Evolutionary conservation across 1,284 basidiomycete genomes (phyloP).

Genomic region (Exobasidium cylindrosporum): DNA sequence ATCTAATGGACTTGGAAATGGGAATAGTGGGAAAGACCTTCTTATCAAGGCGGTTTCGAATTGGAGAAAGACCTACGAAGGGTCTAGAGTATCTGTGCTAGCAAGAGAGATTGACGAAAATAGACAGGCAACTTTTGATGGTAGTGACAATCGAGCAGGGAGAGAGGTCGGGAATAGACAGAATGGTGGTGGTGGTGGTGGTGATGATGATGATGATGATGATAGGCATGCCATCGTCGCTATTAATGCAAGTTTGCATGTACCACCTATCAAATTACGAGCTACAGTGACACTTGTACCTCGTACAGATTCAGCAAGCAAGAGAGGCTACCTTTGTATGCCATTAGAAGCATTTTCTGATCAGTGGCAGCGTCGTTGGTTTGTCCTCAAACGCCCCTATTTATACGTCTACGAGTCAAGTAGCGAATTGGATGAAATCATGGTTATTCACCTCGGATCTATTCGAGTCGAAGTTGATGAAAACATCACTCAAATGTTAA

Average conservation of each 20-base stretch:
- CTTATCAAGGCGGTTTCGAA: conserved; percentile 24
- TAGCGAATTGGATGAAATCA: conserved; percentile 75
- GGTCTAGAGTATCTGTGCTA: conserved; percentile 17
- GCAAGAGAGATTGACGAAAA: conserved; percentile 12
- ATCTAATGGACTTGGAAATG: conserved; percentile 6
- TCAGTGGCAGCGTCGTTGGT: conserved; percentile 78
- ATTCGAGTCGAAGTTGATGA: conserved; percentile 82
- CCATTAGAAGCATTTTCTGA: conserved; percentile 75
- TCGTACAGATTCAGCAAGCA: conserved; percentile 72
- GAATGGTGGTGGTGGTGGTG: not conserved
- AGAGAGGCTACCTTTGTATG: conserved; percentile 76
- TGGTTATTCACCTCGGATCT: conserved; percentile 74
- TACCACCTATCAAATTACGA: conserved; percentile 22
- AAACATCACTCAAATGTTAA: conserved; percentile 78
- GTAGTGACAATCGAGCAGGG: not conserved
- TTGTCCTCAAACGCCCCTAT: conserved; percentile 80
- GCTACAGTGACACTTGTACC: conserved; percentile 31
- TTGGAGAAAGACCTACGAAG: conserved; percentile 34
- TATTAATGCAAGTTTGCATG: not conserved
- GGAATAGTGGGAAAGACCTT: conserved; percentile 18
- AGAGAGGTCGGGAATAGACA: not conserved
- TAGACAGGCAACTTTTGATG: not conserved
- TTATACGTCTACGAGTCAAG: conserved; percentile 78
- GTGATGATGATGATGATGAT: not conserved
- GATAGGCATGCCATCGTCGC: conserved; percentile 1